Conservation (phyloP, 208 protist genomes). For the Leptomonas seymouri region DNA sequence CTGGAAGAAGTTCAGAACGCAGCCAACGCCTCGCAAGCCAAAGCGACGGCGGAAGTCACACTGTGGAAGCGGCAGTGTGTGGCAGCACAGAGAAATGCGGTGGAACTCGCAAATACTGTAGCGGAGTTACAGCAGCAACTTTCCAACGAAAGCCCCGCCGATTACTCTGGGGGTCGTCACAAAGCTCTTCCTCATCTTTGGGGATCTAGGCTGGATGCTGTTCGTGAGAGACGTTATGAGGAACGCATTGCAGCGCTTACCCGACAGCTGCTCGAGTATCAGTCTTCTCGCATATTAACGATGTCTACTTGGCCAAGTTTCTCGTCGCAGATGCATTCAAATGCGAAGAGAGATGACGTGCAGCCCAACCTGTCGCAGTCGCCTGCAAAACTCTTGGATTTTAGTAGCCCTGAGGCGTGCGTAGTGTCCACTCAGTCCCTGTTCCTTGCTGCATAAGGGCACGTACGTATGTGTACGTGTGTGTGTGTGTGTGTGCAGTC, state of each 20-base stretch:
- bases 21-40: neutral
- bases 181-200: neutral
- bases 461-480: too few relatives aligned
- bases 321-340: neutral
- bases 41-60: conserved; percentile 6
- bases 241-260: conserved; percentile 14
- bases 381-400: conserved; percentile 34
- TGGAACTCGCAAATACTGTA: neutral
- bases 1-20: neutral
- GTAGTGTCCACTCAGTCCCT: conserved; percentile 20
- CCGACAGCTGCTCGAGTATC: conserved; percentile 16
- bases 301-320: neutral
- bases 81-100: conserved; percentile 12
- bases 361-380: neutral
- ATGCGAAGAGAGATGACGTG: too few relatives aligned
- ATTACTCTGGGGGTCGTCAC: neutral
- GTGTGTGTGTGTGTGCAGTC: too few relatives aligned
- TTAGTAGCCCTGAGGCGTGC: conserved; percentile 42
- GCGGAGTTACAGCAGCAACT: conserved; percentile 9
- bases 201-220: neutral
- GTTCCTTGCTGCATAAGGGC: conserved; percentile 15
- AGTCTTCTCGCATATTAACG: conserved; percentile 3
- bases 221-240: conserved; percentile 12
- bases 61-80: conserved; percentile 12
- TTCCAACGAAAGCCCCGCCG: neutral